phyloP scores from a whole-genome alignment of 1,139 yeast genomes.

The Meyerozyma carpophila region DNA sequence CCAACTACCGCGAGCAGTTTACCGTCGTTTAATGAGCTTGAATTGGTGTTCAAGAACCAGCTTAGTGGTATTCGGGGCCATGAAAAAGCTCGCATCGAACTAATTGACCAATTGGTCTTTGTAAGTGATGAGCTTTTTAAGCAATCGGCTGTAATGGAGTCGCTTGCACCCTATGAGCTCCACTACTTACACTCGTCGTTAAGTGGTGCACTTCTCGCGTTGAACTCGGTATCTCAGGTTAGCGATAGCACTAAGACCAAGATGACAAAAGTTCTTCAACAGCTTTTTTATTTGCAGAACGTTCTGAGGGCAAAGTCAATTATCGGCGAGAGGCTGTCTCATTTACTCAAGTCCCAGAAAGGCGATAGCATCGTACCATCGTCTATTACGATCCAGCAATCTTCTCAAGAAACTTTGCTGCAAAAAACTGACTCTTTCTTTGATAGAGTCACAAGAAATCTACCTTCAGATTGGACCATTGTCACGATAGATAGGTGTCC shows the following conservation, averaged over 20 bases:
- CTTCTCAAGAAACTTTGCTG: background rate
- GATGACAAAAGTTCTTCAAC: background rate
- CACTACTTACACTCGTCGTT: background rate
- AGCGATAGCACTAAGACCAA: background rate
- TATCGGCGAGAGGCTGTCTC: constrained; percentile 12
- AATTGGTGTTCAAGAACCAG: background rate
- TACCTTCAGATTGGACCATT: constrained; percentile 54
- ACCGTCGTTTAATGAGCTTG: background rate
- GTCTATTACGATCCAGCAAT: constrained; percentile 6
- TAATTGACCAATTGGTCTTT: background rate
- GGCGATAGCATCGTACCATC: constrained; percentile 32
- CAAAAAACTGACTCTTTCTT: constrained; percentile 6
- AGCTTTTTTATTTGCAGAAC: background rate
- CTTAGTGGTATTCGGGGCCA: background rate
- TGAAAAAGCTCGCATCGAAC: background rate
- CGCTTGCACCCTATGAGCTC: background rate
- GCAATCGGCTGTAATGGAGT: background rate
- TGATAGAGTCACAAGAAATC: constrained; percentile 10
- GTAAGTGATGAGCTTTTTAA: background rate
- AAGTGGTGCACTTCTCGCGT: background rate
- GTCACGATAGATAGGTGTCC: constrained; percentile 61
- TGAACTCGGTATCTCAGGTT: background rate
- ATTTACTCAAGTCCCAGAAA: constrained; percentile 42
- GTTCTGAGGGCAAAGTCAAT: background rate
- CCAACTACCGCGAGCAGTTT: background rate